Percentiles rank a stretch among this genome's conserved stretches.
These are phyloP conservation scores for Fistulinella prunicolor DNA, from an alignment of 768 basidiomycete genomes.

Conservation along the genomic window DNA sequence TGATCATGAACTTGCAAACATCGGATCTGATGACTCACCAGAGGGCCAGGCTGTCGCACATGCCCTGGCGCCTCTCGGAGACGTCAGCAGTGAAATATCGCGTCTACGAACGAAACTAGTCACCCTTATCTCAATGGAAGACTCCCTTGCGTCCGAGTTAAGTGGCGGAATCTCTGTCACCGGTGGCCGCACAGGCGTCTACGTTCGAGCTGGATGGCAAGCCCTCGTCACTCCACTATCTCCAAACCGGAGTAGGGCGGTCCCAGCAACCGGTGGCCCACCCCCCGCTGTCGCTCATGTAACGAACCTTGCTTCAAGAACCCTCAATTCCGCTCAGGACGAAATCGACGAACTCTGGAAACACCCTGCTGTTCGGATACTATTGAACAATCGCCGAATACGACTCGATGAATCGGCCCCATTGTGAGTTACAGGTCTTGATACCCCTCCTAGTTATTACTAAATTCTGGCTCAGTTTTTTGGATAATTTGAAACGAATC, in stretches of 20 bases:
- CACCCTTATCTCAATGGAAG: constrained; percentile 64
- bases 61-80: constrained; percentile 31
- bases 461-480: constrained; percentile 48
- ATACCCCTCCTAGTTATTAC: not conserved
- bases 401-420: constrained; percentile 72
- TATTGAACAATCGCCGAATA: constrained; percentile 56
- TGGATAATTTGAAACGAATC: constrained; percentile 63
- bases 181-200: constrained; percentile 61
- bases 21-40: constrained; percentile 24
- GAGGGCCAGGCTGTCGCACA: constrained; percentile 33
- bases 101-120: constrained; percentile 54
- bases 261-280: constrained; percentile 33
- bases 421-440: constrained; percentile 49
- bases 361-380: constrained; percentile 59
- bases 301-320: constrained; percentile 53
- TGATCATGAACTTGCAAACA: constrained; percentile 50
- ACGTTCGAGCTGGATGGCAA: constrained; percentile 74
- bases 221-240: constrained; percentile 45
- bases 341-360: constrained; percentile 67
- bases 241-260: constrained; percentile 41
- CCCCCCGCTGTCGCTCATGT: constrained; percentile 37
- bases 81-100: constrained; percentile 45
- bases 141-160: constrained; percentile 64
- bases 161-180: constrained; percentile 60
- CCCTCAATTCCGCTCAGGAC: constrained; percentile 45